Base-by-base conservation (phyloP, 129 eudicot species). In the Flaveria sonorensis region DNA sequence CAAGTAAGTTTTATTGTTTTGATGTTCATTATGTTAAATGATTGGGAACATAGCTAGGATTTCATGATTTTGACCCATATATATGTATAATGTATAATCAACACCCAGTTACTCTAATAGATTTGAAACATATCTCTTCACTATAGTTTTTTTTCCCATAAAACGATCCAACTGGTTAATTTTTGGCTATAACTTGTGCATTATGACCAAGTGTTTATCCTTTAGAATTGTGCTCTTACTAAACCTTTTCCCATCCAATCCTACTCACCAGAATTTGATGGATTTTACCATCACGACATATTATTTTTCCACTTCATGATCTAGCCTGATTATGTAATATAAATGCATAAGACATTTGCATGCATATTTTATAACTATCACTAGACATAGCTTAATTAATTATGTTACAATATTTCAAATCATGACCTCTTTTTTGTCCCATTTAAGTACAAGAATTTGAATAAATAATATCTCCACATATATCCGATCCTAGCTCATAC, bases 391-490 rank as follows among this genome's bases (percentile, higher is more conserved):
- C 40, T 48, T 15, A 11, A 48, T 36, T 36, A 3, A 13, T 48
- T 11, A 12, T 13, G 16, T 48, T 4, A 12, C 0, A 12, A 3
- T 57, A 56, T 57, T 57, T 52, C 57, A 73, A 20, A 40, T 15
- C 16, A 23, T 16, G 57, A 59, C 1, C 53, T 4, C 1, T 74
- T 23, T 74, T 60, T 74, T 74, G 78, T 74, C 78, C 42, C 72
- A 9, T 42, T 3, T 15, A 28, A 4, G 10, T 28, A 16, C 39
- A 7, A 16, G 30, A 51, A 71, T 15, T n/a, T 77, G 75, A 55
- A 68, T 55, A 77, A 24, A 24, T 30, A 57, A 77, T 43, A 56
- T 42, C 21, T 8, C 19, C 15, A 32, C 30, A 11, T 4, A 63
- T 28, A 55, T 66, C 59, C 32, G 2, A 68, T 68, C 26, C 59